Evolutionary conservation across 2,329 filamentous ascomycete species (phyloP), one percentile per base, ranked within the genome.

Genomic region (Ophiosphaerella korrae): DNA sequence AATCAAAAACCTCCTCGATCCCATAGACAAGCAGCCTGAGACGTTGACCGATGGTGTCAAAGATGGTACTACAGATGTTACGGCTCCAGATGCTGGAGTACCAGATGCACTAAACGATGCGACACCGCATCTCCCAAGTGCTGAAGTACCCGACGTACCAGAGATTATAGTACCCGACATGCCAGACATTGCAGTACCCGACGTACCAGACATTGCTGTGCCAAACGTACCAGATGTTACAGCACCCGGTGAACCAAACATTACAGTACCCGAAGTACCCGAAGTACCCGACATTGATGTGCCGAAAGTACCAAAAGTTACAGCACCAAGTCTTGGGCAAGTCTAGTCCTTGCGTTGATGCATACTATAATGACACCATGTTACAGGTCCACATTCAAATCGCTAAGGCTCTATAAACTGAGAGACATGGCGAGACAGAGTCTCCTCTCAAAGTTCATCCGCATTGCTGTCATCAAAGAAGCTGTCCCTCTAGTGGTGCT

Each of bases 401-500:
- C 35, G 13, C 32, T 18, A 26, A 42, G 44, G 49, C 37, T 32
- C 23, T 42, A 45, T 31, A 38, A 35, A 6, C 14, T 42, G 42
- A 29, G 52, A 45, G 44, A 48, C 42, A 59, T 41, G n/a, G 23
- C 53, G 40, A 50, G 53, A 24, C 18, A 41, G 23, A 40, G 39
- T 11, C 7, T 50, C 26, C 9, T 43, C 5, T 34, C 46, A 21
- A 54, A 50, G 33, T 21, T 50, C 23, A 26, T 43, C 3, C 32
- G 48, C 1, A 32, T 54, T 32, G 51, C 45, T 16, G 50, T 47
- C 18, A 50, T 50, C 18, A 53, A 52, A 31, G 55, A 59, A 23
- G 57, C 41, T 9, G 38, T 48, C 5, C 52, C 53, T 0, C 51
- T 63, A 8, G 50, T 66, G 2, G 45, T 58, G 29, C 45, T 57